Base-by-base conservation (phyloP, 306 rosid genomes). In the Cucurbita moschata region DNA sequence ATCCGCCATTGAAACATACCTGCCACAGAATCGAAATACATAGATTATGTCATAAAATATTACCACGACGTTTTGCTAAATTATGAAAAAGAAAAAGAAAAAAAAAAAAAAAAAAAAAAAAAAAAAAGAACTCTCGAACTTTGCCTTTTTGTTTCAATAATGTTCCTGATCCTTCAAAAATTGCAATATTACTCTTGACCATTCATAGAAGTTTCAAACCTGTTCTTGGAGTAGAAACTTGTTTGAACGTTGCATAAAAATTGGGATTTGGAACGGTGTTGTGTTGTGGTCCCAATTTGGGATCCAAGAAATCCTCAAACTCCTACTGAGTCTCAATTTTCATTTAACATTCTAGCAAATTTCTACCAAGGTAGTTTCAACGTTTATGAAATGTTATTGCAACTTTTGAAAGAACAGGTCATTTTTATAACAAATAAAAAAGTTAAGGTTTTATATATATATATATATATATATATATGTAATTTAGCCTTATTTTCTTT, bases 1-100 rank as follows among this genome's bases (percentile, higher is more conserved):
- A 68, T 92, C 89, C 21, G 88, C 88, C 79, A 92, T 86, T 74
- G 98, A 92, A 77, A 87, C 78, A 78, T 88, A 88, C 83, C 98
- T 88, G 90, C 65, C 80, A 78, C 60, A 75, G 68, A 42, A 52
- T 2, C 13, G 67, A 77, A 37, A 38, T 8, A 11, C 15, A 67
- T 5, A 2, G 71, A 12, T 26, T 61, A 43, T 42, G 56, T 74
- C 26, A 74, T 72, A 10, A 77, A 74, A 49, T 14, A 74, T 52
- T 12, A 64, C 55, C 63, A 53, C 2, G 1, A 42, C 4, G 14
- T 13, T 50, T 14, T 16, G 54, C n/a, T 14, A 50, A 50, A 50
- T 50, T 50, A 50, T 18, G 30, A 26, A 26, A 26, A 26, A 26
- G 30, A 26, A 26, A 19, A 19, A 19, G 0, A 19, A 19, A 19